Evolutionary conservation across 2,329 filamentous ascomycete species (phyloP).

Genomic region (Rachicladosporium sp.): DNA sequence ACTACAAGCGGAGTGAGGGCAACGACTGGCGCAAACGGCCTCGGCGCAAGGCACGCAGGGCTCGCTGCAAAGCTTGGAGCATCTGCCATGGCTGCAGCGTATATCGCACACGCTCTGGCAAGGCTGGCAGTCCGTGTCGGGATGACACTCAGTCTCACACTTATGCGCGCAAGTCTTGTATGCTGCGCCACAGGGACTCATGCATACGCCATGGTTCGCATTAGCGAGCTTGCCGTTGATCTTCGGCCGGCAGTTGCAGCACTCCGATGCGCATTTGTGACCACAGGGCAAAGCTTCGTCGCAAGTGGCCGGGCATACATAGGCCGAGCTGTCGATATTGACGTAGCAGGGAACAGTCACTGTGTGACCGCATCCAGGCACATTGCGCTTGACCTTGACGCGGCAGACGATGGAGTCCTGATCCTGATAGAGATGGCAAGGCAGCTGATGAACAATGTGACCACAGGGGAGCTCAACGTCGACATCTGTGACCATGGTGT

Average conservation of each 20-base stretch:
- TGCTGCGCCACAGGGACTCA: slow-evolving; percentile 36
- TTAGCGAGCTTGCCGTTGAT: slow-evolving; percentile 16
- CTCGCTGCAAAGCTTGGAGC: slow-evolving; percentile 43
- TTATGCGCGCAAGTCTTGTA: slow-evolving; percentile 45
- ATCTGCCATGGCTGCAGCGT: slow-evolving; percentile 44
- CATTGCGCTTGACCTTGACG: slow-evolving; percentile 31
- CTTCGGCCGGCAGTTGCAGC: slow-evolving; percentile 35
- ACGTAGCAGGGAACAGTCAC: slow-evolving; percentile 38
- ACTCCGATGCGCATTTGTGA: slow-evolving; percentile 42
- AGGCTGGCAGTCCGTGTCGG: slow-evolving; percentile 31
- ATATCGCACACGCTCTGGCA: slow-evolving; percentile 43
- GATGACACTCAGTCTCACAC: slow-evolving; percentile 44
- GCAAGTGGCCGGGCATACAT: slow-evolving; percentile 40
- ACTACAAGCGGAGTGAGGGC: slow-evolving; percentile 38
- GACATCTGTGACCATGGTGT: slow-evolving; percentile 14
- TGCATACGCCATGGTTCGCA: slow-evolving; percentile 38
- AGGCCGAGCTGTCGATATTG: slow-evolving; percentile 32
- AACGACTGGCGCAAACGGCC: slow-evolving; percentile 40
- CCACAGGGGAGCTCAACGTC: slow-evolving; percentile 21
- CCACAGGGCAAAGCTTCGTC: slow-evolving; percentile 40
- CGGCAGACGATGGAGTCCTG: slow-evolving; percentile 39
- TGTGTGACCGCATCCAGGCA: slow-evolving; percentile 45
- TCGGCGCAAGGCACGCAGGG: slow-evolving; percentile 51
- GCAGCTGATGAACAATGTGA: slow-evolving; percentile 12
- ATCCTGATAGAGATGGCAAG: slow-evolving; percentile 28